Conservation (phyloP, 495 filamentous ascomycete genomes). For the Beverwykella pulmonaria region DNA sequence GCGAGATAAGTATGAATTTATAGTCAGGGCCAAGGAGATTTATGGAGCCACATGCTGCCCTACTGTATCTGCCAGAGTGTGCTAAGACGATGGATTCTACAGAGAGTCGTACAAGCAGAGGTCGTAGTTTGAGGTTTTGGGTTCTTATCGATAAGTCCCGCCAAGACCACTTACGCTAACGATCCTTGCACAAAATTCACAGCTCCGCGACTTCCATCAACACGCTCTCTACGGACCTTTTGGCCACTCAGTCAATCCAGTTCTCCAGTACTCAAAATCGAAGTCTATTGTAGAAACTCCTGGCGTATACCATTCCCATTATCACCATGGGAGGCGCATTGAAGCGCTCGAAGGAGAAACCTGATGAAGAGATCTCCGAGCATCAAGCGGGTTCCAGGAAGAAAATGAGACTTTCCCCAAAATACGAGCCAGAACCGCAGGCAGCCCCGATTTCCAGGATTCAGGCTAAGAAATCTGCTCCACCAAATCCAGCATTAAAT, state of each 20-base stretch:
- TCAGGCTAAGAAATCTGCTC: conserved; percentile 27
- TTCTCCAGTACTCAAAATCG: too few species aligned
- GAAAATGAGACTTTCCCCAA: conserved; percentile 26
- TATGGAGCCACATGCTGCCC: too few species aligned
- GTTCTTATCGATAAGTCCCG: conserved; percentile 16
- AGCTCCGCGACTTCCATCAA: background rate
- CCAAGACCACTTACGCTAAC: background rate
- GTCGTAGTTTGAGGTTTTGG: background rate
- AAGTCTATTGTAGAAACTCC: too few species aligned
- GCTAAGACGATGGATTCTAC: too few species aligned
- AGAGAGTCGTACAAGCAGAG: too few species aligned
- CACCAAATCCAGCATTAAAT: background rate
- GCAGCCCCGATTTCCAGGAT: conserved; percentile 28
- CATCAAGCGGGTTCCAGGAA: conserved; percentile 33
- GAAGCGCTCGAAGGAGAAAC: background rate
- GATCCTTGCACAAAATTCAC: conserved; percentile 17
- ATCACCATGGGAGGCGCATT: background rate
- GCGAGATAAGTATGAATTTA: too few species aligned
- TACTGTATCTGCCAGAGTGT: too few species aligned
- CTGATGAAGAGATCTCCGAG: conserved; percentile 12
- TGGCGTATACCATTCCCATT: too few species aligned
- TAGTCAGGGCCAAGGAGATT: too few species aligned
- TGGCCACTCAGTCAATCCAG: too few species aligned
- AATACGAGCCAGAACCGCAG: too few species aligned
- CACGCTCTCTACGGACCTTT: too few species aligned